Conservation (phyloP, 352 stramenopile genomes). For the Saprolegnia diclina region DNA sequence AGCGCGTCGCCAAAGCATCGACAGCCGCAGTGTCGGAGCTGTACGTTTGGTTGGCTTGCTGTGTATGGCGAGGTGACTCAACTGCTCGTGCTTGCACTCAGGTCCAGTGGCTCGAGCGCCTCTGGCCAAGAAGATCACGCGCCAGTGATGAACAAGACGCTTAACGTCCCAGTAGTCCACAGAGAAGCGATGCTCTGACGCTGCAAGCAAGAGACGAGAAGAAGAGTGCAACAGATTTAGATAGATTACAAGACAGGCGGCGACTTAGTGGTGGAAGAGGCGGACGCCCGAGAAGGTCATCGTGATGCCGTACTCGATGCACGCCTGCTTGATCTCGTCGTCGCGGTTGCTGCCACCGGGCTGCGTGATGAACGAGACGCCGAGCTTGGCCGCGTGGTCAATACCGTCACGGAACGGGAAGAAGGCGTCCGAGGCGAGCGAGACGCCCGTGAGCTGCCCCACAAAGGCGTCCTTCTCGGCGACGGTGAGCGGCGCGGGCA, state of each 20-base stretch:
- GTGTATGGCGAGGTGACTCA: no score
- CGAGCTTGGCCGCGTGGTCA: slow-evolving; percentile 93
- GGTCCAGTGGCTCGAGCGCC: no score
- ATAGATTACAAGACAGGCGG: background rate
- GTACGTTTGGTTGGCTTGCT: no score
- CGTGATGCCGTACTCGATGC: slow-evolving; percentile 97
- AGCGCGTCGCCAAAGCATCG: no score
- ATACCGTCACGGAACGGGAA: slow-evolving; percentile 99
- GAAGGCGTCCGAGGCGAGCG: slow-evolving; percentile 98
- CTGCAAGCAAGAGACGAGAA: no score
- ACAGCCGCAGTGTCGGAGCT: no score
- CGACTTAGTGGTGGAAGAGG: slow-evolving; percentile 98
- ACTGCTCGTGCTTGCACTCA: no score
- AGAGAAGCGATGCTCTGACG: no score
- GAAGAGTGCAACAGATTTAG: no score
- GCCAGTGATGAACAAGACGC: no score
- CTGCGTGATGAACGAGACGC: slow-evolving; percentile 97
- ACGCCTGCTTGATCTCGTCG: slow-evolving; percentile 90
- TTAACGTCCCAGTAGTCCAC: no score
- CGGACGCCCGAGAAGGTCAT: slow-evolving; percentile 98
- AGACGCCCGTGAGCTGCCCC: slow-evolving; percentile 81
- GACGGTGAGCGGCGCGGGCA: slow-evolving; percentile 91
- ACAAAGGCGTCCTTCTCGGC: slow-evolving; percentile 96
- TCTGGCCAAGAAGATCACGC: no score
- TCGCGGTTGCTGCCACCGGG: slow-evolving; percentile 84